phyloP scores from a whole-genome alignment of 73 alveolate species.

The Stentor roeselii region DNA sequence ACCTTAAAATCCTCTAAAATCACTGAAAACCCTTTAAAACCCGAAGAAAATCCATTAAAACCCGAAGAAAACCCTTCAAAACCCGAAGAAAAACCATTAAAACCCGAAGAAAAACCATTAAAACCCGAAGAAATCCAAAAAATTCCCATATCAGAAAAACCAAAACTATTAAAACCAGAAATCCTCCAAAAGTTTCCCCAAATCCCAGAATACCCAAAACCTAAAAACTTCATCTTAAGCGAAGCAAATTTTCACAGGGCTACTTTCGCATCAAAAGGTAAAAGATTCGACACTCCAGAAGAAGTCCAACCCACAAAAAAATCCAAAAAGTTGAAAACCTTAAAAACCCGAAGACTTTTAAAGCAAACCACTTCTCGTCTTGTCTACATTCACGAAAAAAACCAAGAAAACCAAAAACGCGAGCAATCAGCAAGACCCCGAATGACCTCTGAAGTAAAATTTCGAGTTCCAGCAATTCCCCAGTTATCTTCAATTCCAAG shows the following conservation, averaged over 20 bases:
- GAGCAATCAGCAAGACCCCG: neutral
- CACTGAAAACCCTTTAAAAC: neutral
- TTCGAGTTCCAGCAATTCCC: neutral
- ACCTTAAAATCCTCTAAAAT: too few relatives aligned
- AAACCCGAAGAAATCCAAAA: neutral
- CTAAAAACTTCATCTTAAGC: neutral
- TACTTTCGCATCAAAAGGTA: neutral
- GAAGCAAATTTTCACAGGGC: neutral
- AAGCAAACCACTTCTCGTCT: neutral
- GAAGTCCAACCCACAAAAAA: neutral
- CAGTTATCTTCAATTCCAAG: neutral
- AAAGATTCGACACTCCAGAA: neutral
- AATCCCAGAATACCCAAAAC: neutral
- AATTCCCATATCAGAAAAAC: too few relatives aligned
- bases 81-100: neutral
- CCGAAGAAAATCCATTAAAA: neutral
- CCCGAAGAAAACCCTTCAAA: neutral
- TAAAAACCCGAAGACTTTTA: neutral
- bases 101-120: neutral
- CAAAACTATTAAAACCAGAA: neutral
- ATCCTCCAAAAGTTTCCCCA: neutral
- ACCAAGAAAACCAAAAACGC: neutral
- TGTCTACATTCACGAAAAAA: neutral
- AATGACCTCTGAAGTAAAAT: neutral
- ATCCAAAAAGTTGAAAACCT: neutral